phyloP scores from a whole-genome alignment of 169 alveolate species.

The Cryptosporidium ubiquitum region DNA sequence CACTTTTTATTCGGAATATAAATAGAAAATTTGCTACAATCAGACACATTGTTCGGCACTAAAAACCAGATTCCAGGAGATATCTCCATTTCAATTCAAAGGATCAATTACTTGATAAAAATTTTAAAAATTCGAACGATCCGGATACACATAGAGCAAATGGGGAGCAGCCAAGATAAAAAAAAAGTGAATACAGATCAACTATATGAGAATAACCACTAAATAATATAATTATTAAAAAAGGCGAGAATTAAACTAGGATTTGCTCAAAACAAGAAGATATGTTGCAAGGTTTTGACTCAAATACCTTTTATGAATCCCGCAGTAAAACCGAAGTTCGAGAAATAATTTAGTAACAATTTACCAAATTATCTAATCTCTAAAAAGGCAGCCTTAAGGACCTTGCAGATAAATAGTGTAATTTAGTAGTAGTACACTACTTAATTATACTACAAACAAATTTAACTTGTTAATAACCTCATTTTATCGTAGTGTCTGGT shows the following conservation, averaged over 20 bases:
- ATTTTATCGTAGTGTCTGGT: slow-evolving; percentile 72
- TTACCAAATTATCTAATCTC: slow-evolving; percentile 46
- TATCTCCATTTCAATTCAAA: not conserved
- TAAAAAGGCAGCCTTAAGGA: slow-evolving; percentile 76
- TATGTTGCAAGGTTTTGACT: slow-evolving; percentile 72
- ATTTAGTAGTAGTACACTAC: slow-evolving; percentile 36
- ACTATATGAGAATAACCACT: not conserved
- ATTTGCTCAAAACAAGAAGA: not conserved
- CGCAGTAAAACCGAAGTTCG: slow-evolving; percentile 75
- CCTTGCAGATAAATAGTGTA: slow-evolving; percentile 26
- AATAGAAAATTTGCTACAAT: not conserved
- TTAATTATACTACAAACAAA: slow-evolving; percentile 32
- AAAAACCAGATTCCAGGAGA: slow-evolving; percentile 15
- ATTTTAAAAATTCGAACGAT: not conserved
- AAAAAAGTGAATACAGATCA: not conserved
- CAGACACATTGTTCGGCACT: not conserved
- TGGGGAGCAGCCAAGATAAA: not conserved
- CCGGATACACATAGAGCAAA: not conserved
- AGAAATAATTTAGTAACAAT: slow-evolving; percentile 20
- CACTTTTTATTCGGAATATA: not conserved
- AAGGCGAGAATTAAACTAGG: not conserved
- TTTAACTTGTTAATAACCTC: slow-evolving; percentile 18
- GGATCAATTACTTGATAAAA: too few relatives aligned
- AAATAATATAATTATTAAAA: not conserved
- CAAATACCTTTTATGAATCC: slow-evolving; percentile 73